phyloP scores from a whole-genome alignment of 2,329 filamentous ascomycete species.

The Didymella keratinophila region DNA sequence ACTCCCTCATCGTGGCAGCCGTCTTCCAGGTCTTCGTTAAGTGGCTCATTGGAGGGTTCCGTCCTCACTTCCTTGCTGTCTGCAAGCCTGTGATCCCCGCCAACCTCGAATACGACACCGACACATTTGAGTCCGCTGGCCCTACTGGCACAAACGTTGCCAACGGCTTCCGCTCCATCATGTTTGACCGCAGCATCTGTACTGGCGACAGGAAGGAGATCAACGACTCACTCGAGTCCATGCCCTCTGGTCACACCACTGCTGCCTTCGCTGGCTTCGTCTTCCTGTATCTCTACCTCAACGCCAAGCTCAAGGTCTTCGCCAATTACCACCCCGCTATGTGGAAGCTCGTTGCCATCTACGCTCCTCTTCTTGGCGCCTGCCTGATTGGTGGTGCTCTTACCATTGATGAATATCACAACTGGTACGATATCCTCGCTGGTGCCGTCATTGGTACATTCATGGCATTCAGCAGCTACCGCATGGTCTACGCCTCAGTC shows the following conservation, averaged over 20 bases:
- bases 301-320: constrained; percentile 80
- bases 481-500: constrained; percentile 72
- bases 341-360: constrained; percentile 74
- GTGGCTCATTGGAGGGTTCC: constrained; percentile 72
- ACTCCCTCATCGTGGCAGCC: constrained; percentile 73
- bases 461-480: constrained; percentile 70
- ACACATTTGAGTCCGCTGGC: constrained; percentile 48
- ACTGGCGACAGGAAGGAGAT: constrained; percentile 70
- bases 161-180: constrained; percentile 66
- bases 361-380: constrained; percentile 72
- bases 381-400: constrained; percentile 72
- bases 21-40: constrained; percentile 81
- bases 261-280: constrained; percentile 77
- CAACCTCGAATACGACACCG: constrained; percentile 37
- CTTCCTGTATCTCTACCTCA: constrained; percentile 76
- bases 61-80: constrained; percentile 74
- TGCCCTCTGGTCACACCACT: constrained; percentile 77
- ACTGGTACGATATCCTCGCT: constrained; percentile 75
- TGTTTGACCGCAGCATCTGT: constrained; percentile 75
- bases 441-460: constrained; percentile 70
- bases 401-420: constrained; percentile 76
- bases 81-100: constrained; percentile 68
- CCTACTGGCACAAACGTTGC: constrained; percentile 59
- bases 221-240: constrained; percentile 73
- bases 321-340: constrained; percentile 75